Percentiles rank a stretch among this genome's conserved stretches.
Evolutionary conservation across 768 basidiomycete species (phyloP).

Genomic region (Tulasnella sp.): DNA sequence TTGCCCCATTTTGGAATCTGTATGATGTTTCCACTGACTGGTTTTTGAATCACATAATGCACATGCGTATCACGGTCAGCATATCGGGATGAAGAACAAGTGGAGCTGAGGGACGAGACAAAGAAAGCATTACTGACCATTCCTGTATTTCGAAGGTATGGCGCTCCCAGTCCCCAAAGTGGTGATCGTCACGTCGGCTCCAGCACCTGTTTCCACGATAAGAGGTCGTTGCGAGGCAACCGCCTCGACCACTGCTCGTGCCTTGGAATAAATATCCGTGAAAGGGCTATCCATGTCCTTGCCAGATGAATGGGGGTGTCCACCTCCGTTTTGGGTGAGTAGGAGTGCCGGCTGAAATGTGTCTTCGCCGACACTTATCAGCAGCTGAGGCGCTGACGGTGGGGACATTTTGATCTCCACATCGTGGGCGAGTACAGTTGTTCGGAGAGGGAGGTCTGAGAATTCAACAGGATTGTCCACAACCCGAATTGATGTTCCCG

Average conservation of each 20-base stretch:
- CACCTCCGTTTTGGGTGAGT: conserved; percentile 19
- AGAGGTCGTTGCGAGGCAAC: background rate
- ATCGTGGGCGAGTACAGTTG: conserved; percentile 34
- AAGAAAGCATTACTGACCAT: conserved; percentile 40
- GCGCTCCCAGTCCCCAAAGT: conserved; percentile 86
- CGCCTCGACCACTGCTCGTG: background rate
- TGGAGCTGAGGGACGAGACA: background rate
- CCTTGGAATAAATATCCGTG: background rate
- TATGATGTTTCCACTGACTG: conserved; percentile 69
- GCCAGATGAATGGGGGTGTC: no score
- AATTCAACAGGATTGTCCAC: conserved; percentile 19
- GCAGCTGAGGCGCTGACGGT: conserved; percentile 29
- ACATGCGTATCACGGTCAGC: no score
- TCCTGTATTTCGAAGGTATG: conserved; percentile 73
- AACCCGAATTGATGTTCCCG: background rate
- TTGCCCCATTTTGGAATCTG: conserved; percentile 60
- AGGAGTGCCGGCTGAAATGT: conserved; percentile 18
- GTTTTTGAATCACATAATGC: background rate
- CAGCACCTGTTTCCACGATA: conserved; percentile 26
- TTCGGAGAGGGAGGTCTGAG: conserved; percentile 38
- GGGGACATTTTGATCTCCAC: conserved; percentile 39
- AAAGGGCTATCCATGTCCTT: background rate
- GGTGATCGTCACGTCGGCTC: conserved; percentile 56
- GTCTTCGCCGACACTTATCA: conserved; percentile 22
- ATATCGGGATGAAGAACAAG: background rate